Conservation (phyloP, 75 land plant genomes). For the Chamaecyparis obtusa region DNA sequence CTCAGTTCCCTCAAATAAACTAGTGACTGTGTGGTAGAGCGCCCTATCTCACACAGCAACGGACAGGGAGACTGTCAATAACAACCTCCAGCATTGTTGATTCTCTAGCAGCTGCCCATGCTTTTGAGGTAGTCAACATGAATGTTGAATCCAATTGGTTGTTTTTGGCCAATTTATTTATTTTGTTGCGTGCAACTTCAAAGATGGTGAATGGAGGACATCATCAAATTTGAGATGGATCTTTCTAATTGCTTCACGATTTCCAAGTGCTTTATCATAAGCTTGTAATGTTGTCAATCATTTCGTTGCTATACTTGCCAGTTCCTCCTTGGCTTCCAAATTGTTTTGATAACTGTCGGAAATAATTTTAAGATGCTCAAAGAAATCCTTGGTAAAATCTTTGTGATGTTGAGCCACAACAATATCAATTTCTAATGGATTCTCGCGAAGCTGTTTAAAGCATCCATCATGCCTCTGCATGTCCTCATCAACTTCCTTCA, state of each 20-base stretch:
- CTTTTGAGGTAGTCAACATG: conserved; percentile 77
- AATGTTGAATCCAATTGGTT: conserved; percentile 84
- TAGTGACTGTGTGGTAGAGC: too few relatives aligned
- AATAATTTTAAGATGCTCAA: conserved; percentile 73
- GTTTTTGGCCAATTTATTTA: conserved; percentile 73
- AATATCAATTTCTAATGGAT: conserved; percentile 46
- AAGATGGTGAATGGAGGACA: conserved; percentile 81
- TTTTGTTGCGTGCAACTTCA: conserved; percentile 81
- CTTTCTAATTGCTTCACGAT: conserved; percentile 50
- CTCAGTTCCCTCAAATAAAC: too few relatives aligned
- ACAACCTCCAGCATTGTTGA: conserved; percentile 78
- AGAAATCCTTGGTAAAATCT: conserved; percentile 93
- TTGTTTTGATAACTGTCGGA: conserved; percentile 62
- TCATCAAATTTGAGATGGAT: conserved; percentile 87
- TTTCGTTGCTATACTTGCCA: too few relatives aligned
- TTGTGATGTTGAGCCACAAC: conserved; percentile 73
- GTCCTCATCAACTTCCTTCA: conserved; percentile 74
- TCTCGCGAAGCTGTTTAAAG: conserved; percentile 45
- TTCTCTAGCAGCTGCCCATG: conserved; percentile 93
- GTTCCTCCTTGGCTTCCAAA: conserved; percentile 53
- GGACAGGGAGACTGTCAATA: too few relatives aligned
- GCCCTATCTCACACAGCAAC: too few relatives aligned
- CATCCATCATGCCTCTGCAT: conserved; percentile 85
- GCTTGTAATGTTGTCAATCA: conserved; percentile 78
- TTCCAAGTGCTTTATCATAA: conserved; percentile 64